These are phyloP conservation scores for Neonectria faginata DNA, from an alignment of 2,329 filamentous ascomycete genomes.

Conservation along the genomic window DNA sequence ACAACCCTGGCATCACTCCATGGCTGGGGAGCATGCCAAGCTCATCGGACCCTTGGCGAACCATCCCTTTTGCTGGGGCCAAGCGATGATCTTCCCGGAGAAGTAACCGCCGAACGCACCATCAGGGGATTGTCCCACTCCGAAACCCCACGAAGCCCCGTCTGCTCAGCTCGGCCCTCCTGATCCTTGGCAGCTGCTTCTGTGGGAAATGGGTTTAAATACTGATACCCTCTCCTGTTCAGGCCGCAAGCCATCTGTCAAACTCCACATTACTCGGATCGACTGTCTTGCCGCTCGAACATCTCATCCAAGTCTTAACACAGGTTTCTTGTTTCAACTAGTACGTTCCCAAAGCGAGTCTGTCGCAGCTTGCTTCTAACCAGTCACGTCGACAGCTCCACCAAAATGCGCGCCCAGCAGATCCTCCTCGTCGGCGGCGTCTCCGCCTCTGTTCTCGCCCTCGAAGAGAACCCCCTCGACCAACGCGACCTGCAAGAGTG, in stretches of 20 bases:
- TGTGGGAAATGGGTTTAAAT: not conserved
- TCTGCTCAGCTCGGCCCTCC: not conserved
- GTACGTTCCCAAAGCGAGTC: not conserved
- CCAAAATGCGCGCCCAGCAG: slow-evolving; percentile 9
- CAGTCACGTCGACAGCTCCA: not conserved
- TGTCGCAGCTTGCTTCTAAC: not conserved
- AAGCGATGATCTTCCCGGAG: not conserved
- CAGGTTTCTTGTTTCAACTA: not conserved
- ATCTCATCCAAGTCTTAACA: not conserved
- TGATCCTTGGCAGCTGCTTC: not conserved
- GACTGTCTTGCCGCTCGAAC: not conserved
- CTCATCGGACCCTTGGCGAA: not conserved
- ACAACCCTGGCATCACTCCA: not conserved
- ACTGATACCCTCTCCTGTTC: not conserved
- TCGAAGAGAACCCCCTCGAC: slow-evolving; percentile 24
- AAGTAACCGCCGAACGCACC: not conserved
- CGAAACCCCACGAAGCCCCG: not conserved
- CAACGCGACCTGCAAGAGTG: slow-evolving; percentile 40
- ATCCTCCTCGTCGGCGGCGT: slow-evolving; percentile 29
- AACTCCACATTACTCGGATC: not conserved
- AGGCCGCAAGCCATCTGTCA: not conserved
- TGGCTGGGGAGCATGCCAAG: not conserved
- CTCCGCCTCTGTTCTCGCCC: slow-evolving; percentile 16
- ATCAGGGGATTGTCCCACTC: not conserved
- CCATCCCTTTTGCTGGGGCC: not conserved